These are phyloP conservation scores for Plenodomus biglobosus DNA, from an alignment of 2,329 filamentous ascomycete species.

Conservation along the genomic window DNA sequence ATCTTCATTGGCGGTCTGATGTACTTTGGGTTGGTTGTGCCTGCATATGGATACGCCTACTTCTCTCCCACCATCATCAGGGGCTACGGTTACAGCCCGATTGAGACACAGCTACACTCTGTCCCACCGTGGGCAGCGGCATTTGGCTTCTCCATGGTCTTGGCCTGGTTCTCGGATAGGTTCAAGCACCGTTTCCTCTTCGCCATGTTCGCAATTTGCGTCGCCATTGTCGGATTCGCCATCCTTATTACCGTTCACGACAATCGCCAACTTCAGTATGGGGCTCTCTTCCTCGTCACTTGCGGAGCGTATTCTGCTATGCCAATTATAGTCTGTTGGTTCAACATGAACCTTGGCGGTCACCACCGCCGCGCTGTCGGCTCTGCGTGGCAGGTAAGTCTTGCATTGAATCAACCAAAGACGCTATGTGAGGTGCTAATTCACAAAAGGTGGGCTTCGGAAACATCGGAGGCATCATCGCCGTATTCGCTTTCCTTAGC, in stretches of 20 bases:
- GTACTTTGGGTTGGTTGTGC: constrained; percentile 52
- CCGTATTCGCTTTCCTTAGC: constrained; percentile 53
- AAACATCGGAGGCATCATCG: constrained; percentile 56
- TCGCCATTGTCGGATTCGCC: constrained; percentile 73
- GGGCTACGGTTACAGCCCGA: constrained; percentile 54
- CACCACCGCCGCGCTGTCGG: constrained; percentile 55
- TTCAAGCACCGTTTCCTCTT: constrained; percentile 74
- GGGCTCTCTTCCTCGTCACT: constrained; percentile 77
- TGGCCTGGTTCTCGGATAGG: constrained; percentile 73
- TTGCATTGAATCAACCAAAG: neutral
- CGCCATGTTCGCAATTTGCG: constrained; percentile 65
- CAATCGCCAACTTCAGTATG: constrained; percentile 69
- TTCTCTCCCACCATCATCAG: constrained; percentile 54
- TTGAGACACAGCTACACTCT: constrained; percentile 57
- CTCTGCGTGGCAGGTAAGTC: constrained; percentile 52
- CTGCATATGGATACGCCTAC: constrained; percentile 50
- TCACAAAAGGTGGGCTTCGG: constrained; percentile 36
- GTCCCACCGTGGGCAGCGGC: constrained; percentile 68
- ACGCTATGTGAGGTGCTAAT: neutral
- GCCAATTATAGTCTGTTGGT: constrained; percentile 70
- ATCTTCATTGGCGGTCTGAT: constrained; percentile 54
- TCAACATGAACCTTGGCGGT: constrained; percentile 57
- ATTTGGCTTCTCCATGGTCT: constrained; percentile 75
- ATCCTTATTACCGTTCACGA: constrained; percentile 73
- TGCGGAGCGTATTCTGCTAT: constrained; percentile 83